Evolutionary conservation across 331 rosid species (phyloP).

Genomic region (Quercus phellos): DNA sequence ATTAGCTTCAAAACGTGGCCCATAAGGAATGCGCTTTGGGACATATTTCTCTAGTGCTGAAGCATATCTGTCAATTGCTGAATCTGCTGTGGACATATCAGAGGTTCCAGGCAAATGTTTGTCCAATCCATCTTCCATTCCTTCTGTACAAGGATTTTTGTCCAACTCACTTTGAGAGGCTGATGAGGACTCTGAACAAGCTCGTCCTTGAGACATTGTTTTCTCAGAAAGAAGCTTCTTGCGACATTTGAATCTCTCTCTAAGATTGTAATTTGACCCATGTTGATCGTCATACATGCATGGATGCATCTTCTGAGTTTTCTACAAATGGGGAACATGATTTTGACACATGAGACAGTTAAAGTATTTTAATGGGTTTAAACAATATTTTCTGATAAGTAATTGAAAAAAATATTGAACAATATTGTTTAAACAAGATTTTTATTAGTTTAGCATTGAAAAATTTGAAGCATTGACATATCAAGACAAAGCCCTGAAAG

Average conservation of each 20-base stretch:
- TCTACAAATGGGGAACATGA: background rate
- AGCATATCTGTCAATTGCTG: conserved; percentile 21
- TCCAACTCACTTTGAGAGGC: conserved; percentile 25
- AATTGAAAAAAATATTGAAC: too few species aligned
- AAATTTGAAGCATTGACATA: background rate
- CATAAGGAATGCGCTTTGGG: conserved; percentile 29
- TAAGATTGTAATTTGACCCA: conserved; percentile 53
- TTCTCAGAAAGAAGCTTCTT: conserved; percentile 28
- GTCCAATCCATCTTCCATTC: conserved; percentile 13
- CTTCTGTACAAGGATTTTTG: conserved; percentile 22
- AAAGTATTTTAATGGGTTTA: background rate
- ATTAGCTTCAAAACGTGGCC: conserved; percentile 50
- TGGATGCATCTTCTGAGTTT: conserved; percentile 78
- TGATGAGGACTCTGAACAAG: conserved; percentile 28
- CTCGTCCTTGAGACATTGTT: conserved; percentile 21
- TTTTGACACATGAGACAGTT: background rate
- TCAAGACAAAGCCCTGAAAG: background rate
- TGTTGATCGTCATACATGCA: conserved; percentile 56
- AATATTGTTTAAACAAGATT: background rate
- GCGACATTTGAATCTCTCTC: conserved; percentile 48
- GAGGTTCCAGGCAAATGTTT: conserved; percentile 13
- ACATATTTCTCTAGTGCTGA: conserved; percentile 18
- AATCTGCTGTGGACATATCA: conserved; percentile 16
- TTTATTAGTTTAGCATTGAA: background rate
- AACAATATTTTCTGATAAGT: background rate